Base-by-base conservation (phyloP, 2,329 filamentous ascomycete species). In the Diaporthe ampelina region DNA sequence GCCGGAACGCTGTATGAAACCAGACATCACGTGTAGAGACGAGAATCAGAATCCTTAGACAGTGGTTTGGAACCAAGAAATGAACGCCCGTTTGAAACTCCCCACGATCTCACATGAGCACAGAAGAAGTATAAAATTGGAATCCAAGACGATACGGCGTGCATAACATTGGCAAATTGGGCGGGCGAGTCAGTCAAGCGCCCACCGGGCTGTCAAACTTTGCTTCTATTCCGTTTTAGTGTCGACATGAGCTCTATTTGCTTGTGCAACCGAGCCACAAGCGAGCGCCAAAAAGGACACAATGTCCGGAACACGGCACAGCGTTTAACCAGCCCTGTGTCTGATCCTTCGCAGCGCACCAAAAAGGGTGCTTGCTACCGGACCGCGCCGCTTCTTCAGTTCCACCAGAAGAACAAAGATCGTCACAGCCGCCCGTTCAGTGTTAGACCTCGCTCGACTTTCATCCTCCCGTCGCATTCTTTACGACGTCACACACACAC, bases 251-350 rank as follows among this genome's bases (percentile, higher is more conserved):
- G 13, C 43, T 67, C 29, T 15, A 9, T 10, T 48, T 4, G 21
- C 29, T 40, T 37, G 43, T 40, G 29, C 63, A 19, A 68, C 32
- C 29, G 26, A 7, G 21, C 32, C 63, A 32, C 24, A 10, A 29
- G 32, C 21, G 40, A 43, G 13, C 37, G 40, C 1, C 45, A 32
- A 54, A 68, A 68, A 54, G 63, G 45, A 52, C 63, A 68, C 63
- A 54, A 68, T 68, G 29, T 26, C 63, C 63, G 63, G 29, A 26
- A 54, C 17, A 40, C 15, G 19, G 17, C 45, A 32, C 29, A 48
- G n/a, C 63, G 63, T 45, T 52, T 67, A 15, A 32, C 45, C 43
- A 37, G 45, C 24, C 63, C 29, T 13, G 63, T 67, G 63, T 67
- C 21, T 37, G 19, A 21, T 26, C 45, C 29, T 45, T 4, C 13